Conservation (phyloP, 2,329 filamentous ascomycete genomes). For the Aspergillus aculeatus region DNA sequence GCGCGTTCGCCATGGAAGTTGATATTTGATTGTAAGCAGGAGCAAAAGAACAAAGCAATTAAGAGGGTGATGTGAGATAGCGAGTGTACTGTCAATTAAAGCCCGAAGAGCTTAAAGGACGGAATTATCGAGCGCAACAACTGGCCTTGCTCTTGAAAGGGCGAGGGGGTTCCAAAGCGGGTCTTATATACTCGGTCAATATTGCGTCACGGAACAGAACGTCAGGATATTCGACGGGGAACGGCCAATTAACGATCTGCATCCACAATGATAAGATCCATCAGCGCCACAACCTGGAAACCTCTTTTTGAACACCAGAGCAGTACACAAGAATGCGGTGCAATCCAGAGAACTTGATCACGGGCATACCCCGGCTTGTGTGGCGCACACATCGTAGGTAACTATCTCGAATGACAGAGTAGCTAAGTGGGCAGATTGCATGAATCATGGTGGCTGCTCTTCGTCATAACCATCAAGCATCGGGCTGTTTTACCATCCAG, state of each 20-base stretch:
- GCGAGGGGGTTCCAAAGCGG: neutral
- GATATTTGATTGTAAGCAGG: neutral
- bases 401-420: neutral
- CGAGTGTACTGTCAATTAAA: neutral
- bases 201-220: constrained; percentile 4
- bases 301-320: neutral
- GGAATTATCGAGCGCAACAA: neutral
- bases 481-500: neutral
- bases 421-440: neutral
- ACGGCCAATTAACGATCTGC: neutral
- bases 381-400: neutral
- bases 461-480: neutral
- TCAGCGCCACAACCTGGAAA: neutral
- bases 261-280: neutral
- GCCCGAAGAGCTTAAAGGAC: neutral
- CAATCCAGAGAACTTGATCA: neutral
- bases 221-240: neutral
- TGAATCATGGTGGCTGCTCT: neutral
- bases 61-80: neutral
- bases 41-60: no score
- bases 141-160: neutral
- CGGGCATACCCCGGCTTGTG: neutral
- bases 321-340: neutral
- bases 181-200: neutral
- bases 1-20: neutral